Conservation (phyloP, 208 protist species). For the Crithidia bombi region DNA sequence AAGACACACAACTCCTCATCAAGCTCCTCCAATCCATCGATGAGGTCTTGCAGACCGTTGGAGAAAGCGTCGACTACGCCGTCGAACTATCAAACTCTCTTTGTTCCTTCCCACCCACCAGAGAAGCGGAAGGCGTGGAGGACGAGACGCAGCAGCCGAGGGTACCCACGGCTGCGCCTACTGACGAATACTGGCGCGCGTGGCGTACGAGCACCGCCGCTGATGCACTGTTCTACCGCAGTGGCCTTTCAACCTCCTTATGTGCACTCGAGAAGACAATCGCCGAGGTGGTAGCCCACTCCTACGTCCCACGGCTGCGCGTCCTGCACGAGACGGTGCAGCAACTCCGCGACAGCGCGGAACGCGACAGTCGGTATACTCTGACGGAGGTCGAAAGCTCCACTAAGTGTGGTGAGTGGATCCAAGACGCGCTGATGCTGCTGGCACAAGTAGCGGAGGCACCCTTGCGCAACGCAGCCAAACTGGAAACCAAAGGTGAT, state of each 20-base stretch:
- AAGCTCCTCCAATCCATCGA: conserved; percentile 6
- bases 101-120: background rate
- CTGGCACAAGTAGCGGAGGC: background rate
- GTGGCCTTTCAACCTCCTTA: conserved; percentile 21
- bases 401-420: background rate
- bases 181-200: conserved; percentile 1
- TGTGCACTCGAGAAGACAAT: conserved; percentile 12
- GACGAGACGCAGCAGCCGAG: too few species aligned
- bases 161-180: background rate
- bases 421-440: background rate
- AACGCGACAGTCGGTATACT: background rate
- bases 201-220: background rate
- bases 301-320: conserved; percentile 1
- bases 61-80: background rate
- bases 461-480: background rate
- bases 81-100: background rate
- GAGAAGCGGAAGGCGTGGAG: background rate
- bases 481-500: background rate
- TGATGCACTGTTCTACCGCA: conserved; percentile 8
- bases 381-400: background rate
- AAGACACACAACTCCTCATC: background rate
- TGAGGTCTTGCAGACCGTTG: conserved; percentile 4
- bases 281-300: background rate
- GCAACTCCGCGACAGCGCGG: background rate
- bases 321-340: conserved; percentile 1